phyloP scores from a whole-genome alignment of 2,329 filamentous ascomycete genomes.

The Metarhizium guizhouense region DNA sequence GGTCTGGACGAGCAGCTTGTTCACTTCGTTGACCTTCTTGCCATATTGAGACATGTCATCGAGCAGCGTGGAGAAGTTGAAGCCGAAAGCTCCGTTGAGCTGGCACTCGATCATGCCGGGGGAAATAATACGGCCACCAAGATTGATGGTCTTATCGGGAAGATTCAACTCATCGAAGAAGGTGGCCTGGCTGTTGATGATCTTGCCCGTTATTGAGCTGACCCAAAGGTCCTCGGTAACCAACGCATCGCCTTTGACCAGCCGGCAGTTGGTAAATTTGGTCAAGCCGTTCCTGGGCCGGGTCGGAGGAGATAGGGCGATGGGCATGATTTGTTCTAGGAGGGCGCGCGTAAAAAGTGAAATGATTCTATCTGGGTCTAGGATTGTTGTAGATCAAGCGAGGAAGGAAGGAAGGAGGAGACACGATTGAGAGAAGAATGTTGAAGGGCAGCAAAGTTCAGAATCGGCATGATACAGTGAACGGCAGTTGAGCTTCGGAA shows the following conservation, averaged over 20 bases:
- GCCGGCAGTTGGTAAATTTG: conserved; percentile 81
- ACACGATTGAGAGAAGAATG: background rate
- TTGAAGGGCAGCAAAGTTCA: background rate
- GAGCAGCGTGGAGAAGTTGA: conserved; percentile 81
- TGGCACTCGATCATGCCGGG: conserved; percentile 88
- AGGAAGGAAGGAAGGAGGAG: no score
- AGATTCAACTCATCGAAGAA: conserved; percentile 61
- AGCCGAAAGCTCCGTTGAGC: conserved; percentile 85
- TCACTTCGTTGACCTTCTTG: conserved; percentile 63
- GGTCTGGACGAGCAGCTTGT: conserved; percentile 62
- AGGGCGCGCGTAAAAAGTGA: background rate
- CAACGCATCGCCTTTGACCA: conserved; percentile 59
- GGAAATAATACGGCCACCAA: conserved; percentile 73
- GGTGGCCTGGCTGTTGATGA: conserved; percentile 59
- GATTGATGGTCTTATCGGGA: conserved; percentile 68
- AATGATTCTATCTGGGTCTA: background rate
- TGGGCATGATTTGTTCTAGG: conserved; percentile 32
- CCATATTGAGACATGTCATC: conserved; percentile 59
- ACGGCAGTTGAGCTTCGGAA: background rate
- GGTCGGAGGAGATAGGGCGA: conserved; percentile 29
- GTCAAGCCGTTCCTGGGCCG: conserved; percentile 51
- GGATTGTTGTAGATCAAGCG: background rate
- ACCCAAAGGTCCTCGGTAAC: conserved; percentile 82
- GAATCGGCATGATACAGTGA: background rate
- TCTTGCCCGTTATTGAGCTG: conserved; percentile 70